Conservation (phyloP, 805 yeast species). For the Isabelozyma pseudorhagii region DNA sequence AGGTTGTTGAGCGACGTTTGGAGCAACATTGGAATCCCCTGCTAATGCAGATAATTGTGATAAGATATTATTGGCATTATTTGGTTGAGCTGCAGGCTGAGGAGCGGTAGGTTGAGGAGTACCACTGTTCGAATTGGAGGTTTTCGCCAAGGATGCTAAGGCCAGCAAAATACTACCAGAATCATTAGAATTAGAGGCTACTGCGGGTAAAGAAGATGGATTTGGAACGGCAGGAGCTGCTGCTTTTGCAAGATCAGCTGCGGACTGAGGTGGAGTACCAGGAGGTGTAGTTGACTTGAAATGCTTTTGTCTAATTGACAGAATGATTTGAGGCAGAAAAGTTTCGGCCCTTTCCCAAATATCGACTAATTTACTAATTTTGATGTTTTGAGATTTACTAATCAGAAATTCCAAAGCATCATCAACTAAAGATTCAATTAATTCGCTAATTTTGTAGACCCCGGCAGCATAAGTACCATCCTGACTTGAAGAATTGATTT, state of each 20-base stretch:
- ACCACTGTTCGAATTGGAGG: conserved; percentile 28
- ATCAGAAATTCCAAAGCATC: conserved; percentile 57
- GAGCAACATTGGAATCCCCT: conserved; percentile 8
- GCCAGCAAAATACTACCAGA: conserved; percentile 69
- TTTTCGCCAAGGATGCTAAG: conserved; percentile 58
- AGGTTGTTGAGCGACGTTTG: conserved; percentile 8
- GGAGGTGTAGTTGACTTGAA: conserved; percentile 71
- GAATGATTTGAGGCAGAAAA: conserved; percentile 57
- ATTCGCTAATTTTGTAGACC: conserved; percentile 57
- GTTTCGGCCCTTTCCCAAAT: conserved; percentile 90
- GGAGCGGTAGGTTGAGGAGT: conserved; percentile 25
- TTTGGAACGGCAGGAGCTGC: conserved; percentile 4
- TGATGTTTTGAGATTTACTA: conserved; percentile 56
- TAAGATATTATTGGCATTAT: conserved; percentile 36
- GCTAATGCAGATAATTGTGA: conserved; percentile 43
- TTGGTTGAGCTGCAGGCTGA: conserved; percentile 15
- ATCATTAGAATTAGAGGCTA: conserved; percentile 25
- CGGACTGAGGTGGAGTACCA: conserved; percentile 48
- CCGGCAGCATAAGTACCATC: conserved; percentile 78
- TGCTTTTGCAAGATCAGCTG: conserved; percentile 21
- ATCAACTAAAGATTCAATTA: conserved; percentile 61
- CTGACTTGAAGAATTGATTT: conserved; percentile 46
- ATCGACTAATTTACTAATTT: conserved; percentile 78
- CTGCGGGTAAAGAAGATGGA: conserved; percentile 8
- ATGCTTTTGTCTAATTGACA: conserved; percentile 54